phyloP scores from a whole-genome alignment of 2,329 filamentous ascomycete species.

The Aspergillus melleus region DNA sequence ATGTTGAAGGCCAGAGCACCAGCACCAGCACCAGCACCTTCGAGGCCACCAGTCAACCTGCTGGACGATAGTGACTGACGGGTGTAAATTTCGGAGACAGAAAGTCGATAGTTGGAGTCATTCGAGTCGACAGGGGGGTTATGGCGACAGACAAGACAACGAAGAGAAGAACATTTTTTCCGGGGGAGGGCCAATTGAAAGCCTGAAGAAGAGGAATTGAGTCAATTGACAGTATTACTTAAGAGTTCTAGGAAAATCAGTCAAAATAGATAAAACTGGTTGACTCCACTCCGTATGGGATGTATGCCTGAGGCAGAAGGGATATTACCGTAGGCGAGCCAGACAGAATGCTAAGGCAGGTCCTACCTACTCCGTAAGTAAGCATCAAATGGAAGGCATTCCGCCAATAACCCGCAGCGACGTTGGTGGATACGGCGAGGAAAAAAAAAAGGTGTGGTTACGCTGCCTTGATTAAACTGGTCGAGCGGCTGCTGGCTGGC shows the following conservation, averaged over 20 bases:
- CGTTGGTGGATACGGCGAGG: not conserved
- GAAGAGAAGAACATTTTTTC: no score
- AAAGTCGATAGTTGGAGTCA: not conserved
- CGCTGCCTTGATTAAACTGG: not conserved
- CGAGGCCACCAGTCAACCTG: not conserved
- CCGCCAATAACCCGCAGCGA: not conserved
- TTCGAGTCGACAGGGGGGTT: not conserved
- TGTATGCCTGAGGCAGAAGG: not conserved
- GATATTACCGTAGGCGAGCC: no score
- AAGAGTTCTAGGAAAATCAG: not conserved
- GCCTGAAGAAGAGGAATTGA: no score
- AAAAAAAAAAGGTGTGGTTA: not conserved
- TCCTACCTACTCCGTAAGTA: not conserved
- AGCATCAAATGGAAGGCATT: not conserved
- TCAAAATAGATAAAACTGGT: not conserved
- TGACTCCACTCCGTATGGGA: not conserved
- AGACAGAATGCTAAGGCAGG: no score
- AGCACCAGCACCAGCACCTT: not conserved
- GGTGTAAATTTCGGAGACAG: not conserved
- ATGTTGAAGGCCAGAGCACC: not conserved
- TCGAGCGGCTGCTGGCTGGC: slow-evolving; percentile 11
- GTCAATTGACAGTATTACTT: no score
- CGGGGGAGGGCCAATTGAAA: not conserved
- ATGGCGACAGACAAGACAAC: not conserved
- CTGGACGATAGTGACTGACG: not conserved